These are phyloP conservation scores for Aspergillus cavernicola DNA, from an alignment of 495 filamentous ascomycete genomes.

Conservation along the genomic window DNA sequence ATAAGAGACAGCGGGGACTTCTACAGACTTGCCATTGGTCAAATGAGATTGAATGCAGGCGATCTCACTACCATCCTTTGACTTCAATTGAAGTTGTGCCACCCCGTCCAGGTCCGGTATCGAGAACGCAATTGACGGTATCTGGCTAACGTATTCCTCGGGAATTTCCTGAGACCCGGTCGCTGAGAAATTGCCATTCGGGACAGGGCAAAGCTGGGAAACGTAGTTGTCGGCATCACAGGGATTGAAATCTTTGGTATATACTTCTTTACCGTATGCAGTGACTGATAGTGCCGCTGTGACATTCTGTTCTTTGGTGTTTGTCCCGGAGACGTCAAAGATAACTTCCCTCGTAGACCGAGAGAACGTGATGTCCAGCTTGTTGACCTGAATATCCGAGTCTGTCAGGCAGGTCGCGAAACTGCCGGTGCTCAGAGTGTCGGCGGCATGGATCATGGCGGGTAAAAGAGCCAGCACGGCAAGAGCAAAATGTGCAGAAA, in stretches of 20 bases:
- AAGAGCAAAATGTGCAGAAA: slow-evolving; percentile 16
- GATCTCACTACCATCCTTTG: slow-evolving; percentile 55
- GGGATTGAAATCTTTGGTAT: slow-evolving; percentile 76
- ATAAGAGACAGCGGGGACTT: slow-evolving; percentile 74
- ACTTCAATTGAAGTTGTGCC: slow-evolving; percentile 72
- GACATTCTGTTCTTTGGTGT: slow-evolving; percentile 71
- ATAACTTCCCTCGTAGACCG: slow-evolving; percentile 63
- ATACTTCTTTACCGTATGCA: slow-evolving; percentile 83
- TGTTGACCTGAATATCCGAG: slow-evolving; percentile 65
- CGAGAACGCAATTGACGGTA: slow-evolving; percentile 87
- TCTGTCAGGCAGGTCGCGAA: slow-evolving; percentile 70
- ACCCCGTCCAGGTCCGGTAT: slow-evolving; percentile 88
- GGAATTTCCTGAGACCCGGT: slow-evolving; percentile 68
- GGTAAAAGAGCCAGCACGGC: slow-evolving; percentile 38
- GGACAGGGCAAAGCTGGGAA: slow-evolving; percentile 76
- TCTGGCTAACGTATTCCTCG: slow-evolving; percentile 60
- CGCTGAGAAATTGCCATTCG: slow-evolving; percentile 69
- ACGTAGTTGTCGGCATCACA: slow-evolving; percentile 66
- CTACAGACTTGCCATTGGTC: slow-evolving; percentile 79
- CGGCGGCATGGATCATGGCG: slow-evolving; percentile 48
- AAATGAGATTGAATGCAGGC: slow-evolving; percentile 83
- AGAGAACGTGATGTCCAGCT: slow-evolving; percentile 76
- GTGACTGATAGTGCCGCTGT: slow-evolving; percentile 72
- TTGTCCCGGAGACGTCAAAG: slow-evolving; percentile 84
- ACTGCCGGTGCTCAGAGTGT: slow-evolving; percentile 75